Evolutionary conservation across 805 yeast genomes (phyloP), one percentile per base, ranked within the genome.

Genomic region (Naumovozyma castellii): DNA sequence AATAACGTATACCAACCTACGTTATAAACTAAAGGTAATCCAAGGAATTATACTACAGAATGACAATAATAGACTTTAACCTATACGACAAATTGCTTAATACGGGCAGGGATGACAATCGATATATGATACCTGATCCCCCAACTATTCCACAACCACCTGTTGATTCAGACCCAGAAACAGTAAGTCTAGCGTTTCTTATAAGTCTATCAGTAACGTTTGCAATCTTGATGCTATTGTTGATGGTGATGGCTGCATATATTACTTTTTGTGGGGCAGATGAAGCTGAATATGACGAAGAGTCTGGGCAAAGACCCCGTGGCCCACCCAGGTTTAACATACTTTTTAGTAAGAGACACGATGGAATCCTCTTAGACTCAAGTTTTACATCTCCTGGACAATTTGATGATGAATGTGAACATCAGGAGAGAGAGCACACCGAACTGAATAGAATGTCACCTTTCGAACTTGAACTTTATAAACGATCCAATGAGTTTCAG

Each of bases 191-290:
- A 14, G 62, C 57, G 13, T 60, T 60, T 45, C 42, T 60, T 32
- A 58, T 60, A 39, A 56, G 63, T 38, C 34, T 60, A 25, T 56
- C 63, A 0, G 60, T 60, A 3, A 60, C 64, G 4, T 59, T 60
- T 43, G 63, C 61, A 4, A 45, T 59, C 5, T 38, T 60, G 27
- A 56, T 60, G 62, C 48, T 59, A 4, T 38, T 59, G 25, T 32
- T 60, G 16, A 43, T 60, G 12, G 37, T 57, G n/a, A 48, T 54
- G 22, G 62, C 61, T 1, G 47, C 56, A 5, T 60, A 60, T 40
- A 55, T 60, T 20, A 57, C 63, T 18, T 60, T 59, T 38, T 57
- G 61, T 44, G 48, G 55, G 16, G 49, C 47, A 8, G 63, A 59
- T 41, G 64, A 60, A 36, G 44, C 51, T 4, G 62, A 55, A 22